These are phyloP conservation scores for sunflower (Helianthus annuus) DNA, from an alignment of 129 eudicot species.

Conservation along the genomic window DNA sequence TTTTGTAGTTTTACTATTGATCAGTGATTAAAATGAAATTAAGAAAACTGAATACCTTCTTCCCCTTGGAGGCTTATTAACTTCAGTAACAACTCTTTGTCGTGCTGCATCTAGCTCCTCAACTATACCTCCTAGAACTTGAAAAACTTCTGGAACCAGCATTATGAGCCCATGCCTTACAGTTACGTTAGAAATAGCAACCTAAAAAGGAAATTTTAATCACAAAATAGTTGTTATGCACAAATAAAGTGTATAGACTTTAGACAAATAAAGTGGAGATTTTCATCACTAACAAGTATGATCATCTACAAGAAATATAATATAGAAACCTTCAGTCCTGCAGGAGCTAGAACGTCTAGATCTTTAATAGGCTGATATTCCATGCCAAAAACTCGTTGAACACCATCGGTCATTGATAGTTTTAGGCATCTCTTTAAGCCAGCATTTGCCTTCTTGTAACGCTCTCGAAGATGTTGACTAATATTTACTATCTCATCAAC, in stretches of 20 bases:
- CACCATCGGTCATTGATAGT: slow-evolving; percentile 92
- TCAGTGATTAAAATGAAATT: not conserved
- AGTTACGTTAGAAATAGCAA: slow-evolving; percentile 67
- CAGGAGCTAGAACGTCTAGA: slow-evolving; percentile 73
- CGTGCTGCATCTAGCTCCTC: slow-evolving; percentile 85
- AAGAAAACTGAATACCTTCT: slow-evolving; percentile 54
- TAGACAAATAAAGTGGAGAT: not conserved
- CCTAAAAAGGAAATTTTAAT: slow-evolving; percentile 37
- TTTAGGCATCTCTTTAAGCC: slow-evolving; percentile 92
- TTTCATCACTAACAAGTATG: slow-evolving; percentile 5
- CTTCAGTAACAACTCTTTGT: slow-evolving; percentile 78
- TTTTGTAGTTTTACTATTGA: not conserved
- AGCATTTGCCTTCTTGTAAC: slow-evolving; percentile 72
- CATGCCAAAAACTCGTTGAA: slow-evolving; percentile 92
- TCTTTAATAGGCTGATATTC: slow-evolving; percentile 87
- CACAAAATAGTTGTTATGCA: not conserved
- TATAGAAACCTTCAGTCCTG: slow-evolving; percentile 77
- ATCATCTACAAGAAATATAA: not conserved
- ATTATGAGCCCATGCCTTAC: slow-evolving; percentile 79
- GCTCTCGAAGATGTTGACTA: slow-evolving; percentile 69
- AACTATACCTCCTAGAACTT: slow-evolving; percentile 79
- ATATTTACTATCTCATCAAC: slow-evolving; percentile 92
- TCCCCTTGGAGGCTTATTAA: slow-evolving; percentile 95
- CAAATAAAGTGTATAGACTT: not conserved
- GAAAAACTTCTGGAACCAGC: slow-evolving; percentile 92